Base-by-base conservation (phyloP, 2,329 filamentous ascomycete genomes). In the Phyllachora maydis region DNA sequence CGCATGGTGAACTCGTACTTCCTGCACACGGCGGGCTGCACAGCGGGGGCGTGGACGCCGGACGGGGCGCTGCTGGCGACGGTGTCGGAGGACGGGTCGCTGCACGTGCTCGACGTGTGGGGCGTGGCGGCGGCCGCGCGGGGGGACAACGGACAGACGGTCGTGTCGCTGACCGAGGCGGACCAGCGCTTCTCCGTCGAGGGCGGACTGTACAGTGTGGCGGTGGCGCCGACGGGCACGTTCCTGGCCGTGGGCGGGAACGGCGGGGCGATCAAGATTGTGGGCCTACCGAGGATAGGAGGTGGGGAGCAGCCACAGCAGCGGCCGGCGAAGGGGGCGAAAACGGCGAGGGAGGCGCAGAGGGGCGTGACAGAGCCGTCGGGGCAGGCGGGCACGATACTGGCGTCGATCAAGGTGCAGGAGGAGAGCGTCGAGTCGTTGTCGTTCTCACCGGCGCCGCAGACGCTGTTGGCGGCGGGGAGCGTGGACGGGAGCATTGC, bases 21-120 rank as follows among this genome's bases (percentile, higher is more conserved):
- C 57, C 60, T 90, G 14, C 88, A 95, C 53, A 85, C 77, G 3
- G 74, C 53, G 11, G 54, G 77, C 14, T 90, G 77, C 50, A 95
- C 88, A 2, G 85, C 83, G 6, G 88, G 88, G 28, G 60, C 75
- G 2, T 98, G 88, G 83, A 79, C 79, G 0, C 64, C 78, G 4
- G 83, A 93, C 43, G 88, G 88, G 24, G 69, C 69, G 15, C 54
- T 95, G 10, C 62, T 98, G 2, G 79, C 77, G 5, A 93, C 83
- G 0, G 79, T 95, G 4, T 72, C 73, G 20, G 85, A 95, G 43
- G 85, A 95, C 46, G 65, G 69, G 28, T 83, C 72, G 35, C 60
- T 98, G 28, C 85, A 83, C 45, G 83, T 92, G 13, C 93, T 81
- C 67, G 88, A 95, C 41, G 74, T 83, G 9, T 92, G 82, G 50